phyloP scores from a whole-genome alignment of 23 red algal species.

The Gracilariopsis chorda region DNA sequence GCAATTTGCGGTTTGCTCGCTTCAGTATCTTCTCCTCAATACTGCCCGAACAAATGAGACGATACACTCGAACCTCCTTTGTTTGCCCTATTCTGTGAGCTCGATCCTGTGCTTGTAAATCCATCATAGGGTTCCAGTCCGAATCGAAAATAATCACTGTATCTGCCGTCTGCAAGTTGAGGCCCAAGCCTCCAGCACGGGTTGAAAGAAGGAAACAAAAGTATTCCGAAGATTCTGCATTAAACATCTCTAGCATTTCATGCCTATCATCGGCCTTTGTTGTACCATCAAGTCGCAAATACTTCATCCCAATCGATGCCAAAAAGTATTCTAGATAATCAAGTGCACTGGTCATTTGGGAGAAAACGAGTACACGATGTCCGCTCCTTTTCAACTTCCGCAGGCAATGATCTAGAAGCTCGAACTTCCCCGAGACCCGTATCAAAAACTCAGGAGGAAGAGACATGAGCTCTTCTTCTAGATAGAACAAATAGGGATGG shows the following conservation, averaged over 20 bases:
- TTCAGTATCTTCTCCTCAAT: conserved; percentile 97
- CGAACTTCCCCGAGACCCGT: conserved; percentile 87
- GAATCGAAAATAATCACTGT: conserved; percentile 97
- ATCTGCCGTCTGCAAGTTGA: conserved; percentile 94
- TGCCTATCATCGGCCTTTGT: conserved; percentile 96
- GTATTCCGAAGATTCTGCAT: conserved; percentile 72
- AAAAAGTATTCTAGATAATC: conserved; percentile 89
- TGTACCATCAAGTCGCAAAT: conserved; percentile 93
- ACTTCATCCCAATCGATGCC: conserved; percentile 63
- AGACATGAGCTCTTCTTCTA: conserved; percentile 80
- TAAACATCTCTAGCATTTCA: conserved; percentile 93
- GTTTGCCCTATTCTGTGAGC: conserved; percentile 94
- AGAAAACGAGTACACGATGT: conserved; percentile 85
- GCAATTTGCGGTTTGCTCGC: conserved; percentile 82
- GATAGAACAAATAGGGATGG: conserved; percentile 94
- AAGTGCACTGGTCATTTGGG: conserved; percentile 89
- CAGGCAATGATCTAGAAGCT: conserved; percentile 77
- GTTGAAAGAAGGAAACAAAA: conserved; percentile 92
- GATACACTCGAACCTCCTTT: conserved; percentile 90
- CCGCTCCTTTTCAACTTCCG: conserved; percentile 77
- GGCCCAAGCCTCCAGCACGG: conserved; percentile 88
- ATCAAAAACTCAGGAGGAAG: conserved; percentile 73
- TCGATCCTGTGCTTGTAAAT: conserved; percentile 96
- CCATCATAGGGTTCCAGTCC: conserved; percentile 97
- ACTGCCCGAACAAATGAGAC: conserved; percentile 74